Base-by-base conservation (phyloP, 345 rosid genomes). In the Dimocarpus longan region DNA sequence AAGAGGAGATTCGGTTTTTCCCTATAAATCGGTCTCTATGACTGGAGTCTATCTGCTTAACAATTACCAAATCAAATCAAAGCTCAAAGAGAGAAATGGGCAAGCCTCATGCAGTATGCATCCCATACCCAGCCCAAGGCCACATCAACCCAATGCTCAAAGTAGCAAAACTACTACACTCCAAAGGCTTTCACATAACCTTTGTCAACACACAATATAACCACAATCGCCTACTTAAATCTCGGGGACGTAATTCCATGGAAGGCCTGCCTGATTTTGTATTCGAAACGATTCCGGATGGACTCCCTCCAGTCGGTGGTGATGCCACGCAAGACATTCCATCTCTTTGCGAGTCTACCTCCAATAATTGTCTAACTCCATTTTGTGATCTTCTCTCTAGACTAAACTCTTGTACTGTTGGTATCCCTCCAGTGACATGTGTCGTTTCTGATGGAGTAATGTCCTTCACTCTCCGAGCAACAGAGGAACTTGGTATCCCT, bases 241-340 rank as follows among this genome's bases (percentile, higher is more conserved):
- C 63, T 4, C 22, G 21, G 13, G 63, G 63, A 5, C 63, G 6
- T 18, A 57, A 57, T 57, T 57, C 63, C 63, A 18, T 57, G 63
- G 63, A 19, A 24, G 63, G 63, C 26, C 24, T 57, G 24, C 24
- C 63, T 0, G 24, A 57, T 57, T 57, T 57, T 9, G 63, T 7
- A 57, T 57, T 57, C 63, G 63, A 57, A 57, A 57, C 21, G 26
- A 57, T 57, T 57, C 63, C 63, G 3, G 63, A 57, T 10, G 63
- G 63, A 57, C 63, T 57, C 10, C 63, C 63, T 19, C 63, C 26
- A 0, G 7, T n/a, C 63, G 24, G 1, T 57, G 63, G 24, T 21
- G 63, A 57, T 57, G 24, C 63, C 63, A 57, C 63, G 22, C 63
- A 57, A 57, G 63, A 57, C 10, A 57, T 57, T n/a, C 63, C 63